A percentile compares a stretch with the other conserved stretches of the same genome.
Conservation (phyloP, 2,329 filamentous ascomycete genomes). For the Colletotrichum aenigma region DNA sequence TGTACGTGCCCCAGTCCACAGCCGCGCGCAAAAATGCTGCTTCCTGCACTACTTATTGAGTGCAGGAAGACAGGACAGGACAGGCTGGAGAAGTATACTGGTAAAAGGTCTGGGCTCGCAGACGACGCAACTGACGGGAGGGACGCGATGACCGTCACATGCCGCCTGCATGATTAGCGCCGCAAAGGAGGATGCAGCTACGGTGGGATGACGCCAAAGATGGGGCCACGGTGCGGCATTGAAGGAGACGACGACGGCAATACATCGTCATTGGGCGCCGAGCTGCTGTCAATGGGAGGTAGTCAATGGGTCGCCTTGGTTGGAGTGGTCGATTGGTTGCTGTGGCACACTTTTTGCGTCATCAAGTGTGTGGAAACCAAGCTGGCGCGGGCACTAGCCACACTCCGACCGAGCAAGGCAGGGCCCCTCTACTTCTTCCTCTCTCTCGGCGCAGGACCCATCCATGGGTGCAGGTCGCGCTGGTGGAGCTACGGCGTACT, state of each 20-base stretch:
- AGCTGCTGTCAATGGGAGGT: background rate
- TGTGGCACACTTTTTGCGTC: slow-evolving; percentile 24
- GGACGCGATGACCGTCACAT: slow-evolving; percentile 14
- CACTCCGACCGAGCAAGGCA: slow-evolving; percentile 5
- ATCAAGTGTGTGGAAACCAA: slow-evolving; percentile 18
- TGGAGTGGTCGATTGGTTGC: slow-evolving; percentile 14
- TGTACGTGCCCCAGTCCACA: background rate
- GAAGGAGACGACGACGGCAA: background rate
- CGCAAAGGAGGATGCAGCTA: background rate
- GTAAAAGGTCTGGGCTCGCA: background rate
- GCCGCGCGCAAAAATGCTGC: background rate
- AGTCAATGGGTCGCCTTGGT: background rate
- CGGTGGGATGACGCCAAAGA: slow-evolving; percentile 20
- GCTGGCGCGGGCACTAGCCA: slow-evolving; percentile 21
- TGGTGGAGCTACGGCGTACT: background rate
- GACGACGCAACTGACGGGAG: background rate
- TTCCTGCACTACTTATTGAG: background rate
- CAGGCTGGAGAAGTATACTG: background rate
- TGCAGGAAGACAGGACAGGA: background rate
- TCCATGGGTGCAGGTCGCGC: background rate
- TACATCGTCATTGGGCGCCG: slow-evolving; percentile 7
- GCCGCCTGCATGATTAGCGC: slow-evolving; percentile 10
- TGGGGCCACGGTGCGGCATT: background rate
- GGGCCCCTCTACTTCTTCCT: background rate
- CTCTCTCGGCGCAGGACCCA: background rate